These are phyloP conservation scores for Fusarium tupiense DNA, from an alignment of 2,329 filamentous ascomycete genomes.

Conservation along the genomic window DNA sequence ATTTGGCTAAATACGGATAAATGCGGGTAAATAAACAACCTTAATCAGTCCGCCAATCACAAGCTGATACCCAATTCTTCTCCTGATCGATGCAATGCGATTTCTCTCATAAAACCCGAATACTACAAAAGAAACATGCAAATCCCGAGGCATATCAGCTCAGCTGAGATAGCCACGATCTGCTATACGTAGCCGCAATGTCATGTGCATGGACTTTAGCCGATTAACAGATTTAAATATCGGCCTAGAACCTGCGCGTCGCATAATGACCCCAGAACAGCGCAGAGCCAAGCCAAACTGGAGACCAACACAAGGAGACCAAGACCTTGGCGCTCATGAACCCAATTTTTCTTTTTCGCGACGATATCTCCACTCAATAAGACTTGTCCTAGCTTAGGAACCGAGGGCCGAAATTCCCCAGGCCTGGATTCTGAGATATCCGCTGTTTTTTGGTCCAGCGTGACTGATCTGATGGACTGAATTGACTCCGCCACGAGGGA, in stretches of 20 bases:
- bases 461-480: not conserved
- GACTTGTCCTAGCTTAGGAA: constrained; percentile 19
- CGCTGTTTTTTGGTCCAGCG: not conserved
- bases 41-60: constrained; percentile 13
- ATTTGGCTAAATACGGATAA: constrained; percentile 27
- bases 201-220: constrained; percentile 1
- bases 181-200: not conserved
- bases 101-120: not conserved
- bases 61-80: not conserved
- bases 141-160: not conserved
- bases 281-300: constrained; percentile 8
- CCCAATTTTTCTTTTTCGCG: not conserved
- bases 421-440: not conserved
- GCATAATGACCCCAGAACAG: constrained; percentile 3
- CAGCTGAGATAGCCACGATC: too few relatives aligned
- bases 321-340: constrained; percentile 18
- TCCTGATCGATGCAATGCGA: not conserved
- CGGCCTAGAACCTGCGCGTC: not conserved
- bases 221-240: not conserved
- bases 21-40: constrained; percentile 20
- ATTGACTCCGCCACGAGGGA: not conserved
- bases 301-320: constrained; percentile 1
- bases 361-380: constrained; percentile 17
- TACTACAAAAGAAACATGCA: not conserved
- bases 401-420: constrained; percentile 23